Base-by-base conservation (phyloP, 495 filamentous ascomycete species). In the Lasiosphaeris hirsuta region DNA sequence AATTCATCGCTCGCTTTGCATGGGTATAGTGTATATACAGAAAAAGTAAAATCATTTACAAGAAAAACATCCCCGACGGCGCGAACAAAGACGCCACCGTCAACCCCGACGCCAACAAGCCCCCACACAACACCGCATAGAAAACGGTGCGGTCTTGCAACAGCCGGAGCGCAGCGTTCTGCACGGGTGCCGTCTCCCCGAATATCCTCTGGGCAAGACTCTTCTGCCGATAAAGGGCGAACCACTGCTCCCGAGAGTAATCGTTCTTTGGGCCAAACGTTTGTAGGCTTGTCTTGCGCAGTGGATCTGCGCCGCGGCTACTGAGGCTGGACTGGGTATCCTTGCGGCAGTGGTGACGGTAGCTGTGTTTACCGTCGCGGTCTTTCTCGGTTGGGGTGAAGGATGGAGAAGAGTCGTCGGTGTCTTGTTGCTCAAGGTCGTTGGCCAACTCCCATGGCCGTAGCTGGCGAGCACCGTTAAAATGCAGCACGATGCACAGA, bases 131-230 rank as follows among this genome's bases (percentile, higher is more conserved):
- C 2, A 75, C 50, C 3, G 83, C 72, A 54, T 81, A 75, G 18
- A 84, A 57, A 43, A 87, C 81, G 46, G 81, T 83, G 13, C 77
- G 81, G 63, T 89, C 84, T 69, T 89, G 87, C 54, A 89, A 77
- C 69, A 83, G 73, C 36, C 80, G 75, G 46, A 90, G 64, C 46
- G 80, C 80, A 13, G 79, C 78, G 61, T 88, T 85, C 66, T 84
- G 75, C 44, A 86, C 81, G 72, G 78, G 83, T 37, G 83, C 71
- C 56, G 84, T 79, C 39, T 76, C 76, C 52, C 85, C 84, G 65
- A 88, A 86, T 48, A 89, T 63, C 71, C 81, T 87, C 38, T 81
- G 72, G 60, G 82, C 57, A 49, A 86, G 23, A 51, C 80, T 79
- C 60, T 82, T 78, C 59, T 75, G 75, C 41, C 78, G 66, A 67